Percentiles rank a stretch among this genome's conserved stretches.
phyloP scores from a whole-genome alignment of 345 rosid genomes.

The Rhodomyrtus tomentosa region DNA sequence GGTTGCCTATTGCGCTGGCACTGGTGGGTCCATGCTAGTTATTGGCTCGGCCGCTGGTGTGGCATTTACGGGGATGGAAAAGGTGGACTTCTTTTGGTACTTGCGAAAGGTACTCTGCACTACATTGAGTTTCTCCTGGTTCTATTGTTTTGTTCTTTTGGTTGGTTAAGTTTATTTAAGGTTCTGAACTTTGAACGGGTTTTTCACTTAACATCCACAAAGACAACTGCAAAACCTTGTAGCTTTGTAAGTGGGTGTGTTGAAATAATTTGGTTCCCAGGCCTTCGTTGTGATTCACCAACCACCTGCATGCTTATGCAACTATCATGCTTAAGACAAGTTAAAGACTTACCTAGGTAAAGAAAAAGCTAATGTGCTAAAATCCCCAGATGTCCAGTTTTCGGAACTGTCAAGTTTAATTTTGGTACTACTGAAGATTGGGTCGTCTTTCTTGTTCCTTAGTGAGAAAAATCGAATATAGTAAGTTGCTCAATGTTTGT shows the following conservation, averaged over 20 bases:
- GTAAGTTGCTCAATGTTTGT: background rate
- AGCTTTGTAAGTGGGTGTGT: background rate
- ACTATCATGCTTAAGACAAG: background rate
- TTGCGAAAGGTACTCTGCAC: conserved; percentile 49
- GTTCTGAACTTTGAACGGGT: background rate
- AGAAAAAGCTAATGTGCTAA: background rate
- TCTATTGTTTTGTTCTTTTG: background rate
- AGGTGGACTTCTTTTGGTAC: conserved; percentile 96
- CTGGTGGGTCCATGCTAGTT: conserved; percentile 91
- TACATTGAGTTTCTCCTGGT: background rate
- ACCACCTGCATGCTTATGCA: background rate
- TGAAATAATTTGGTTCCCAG: background rate
- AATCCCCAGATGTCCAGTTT: background rate
- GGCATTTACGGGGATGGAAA: conserved; percentile 98
- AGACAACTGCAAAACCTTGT: background rate
- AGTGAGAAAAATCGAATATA: background rate
- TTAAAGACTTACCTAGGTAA: background rate
- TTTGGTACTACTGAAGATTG: background rate
- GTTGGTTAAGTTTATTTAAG: background rate
- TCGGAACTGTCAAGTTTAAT: background rate
- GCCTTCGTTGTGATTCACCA: background rate
- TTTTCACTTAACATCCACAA: background rate
- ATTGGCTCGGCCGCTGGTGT: conserved; percentile 98
- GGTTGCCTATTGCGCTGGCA: conserved; percentile 86
- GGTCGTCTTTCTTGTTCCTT: background rate